These are phyloP conservation scores for Thelonectria blattea DNA, from an alignment of 2,329 filamentous ascomycete genomes.

Conservation along the genomic window DNA sequence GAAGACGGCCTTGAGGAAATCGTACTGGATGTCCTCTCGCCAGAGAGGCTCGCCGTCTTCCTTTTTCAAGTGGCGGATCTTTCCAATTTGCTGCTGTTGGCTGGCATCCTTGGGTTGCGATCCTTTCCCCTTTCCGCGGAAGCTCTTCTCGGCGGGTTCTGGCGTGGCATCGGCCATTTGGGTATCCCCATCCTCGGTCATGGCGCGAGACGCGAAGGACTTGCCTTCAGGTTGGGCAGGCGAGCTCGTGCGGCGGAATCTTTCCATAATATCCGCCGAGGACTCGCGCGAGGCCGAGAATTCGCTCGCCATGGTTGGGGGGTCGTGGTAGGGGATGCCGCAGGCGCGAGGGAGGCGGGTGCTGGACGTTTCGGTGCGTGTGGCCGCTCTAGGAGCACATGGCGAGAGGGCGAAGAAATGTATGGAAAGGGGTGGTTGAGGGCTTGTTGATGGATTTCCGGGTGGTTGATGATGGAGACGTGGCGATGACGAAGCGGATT, in stretches of 20 bases:
- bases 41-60: constrained; percentile 87
- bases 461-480: constrained; percentile 23
- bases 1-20: constrained; percentile 82
- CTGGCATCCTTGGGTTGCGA: constrained; percentile 45
- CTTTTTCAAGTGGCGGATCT: constrained; percentile 86
- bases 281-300: constrained; percentile 49
- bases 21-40: constrained; percentile 87
- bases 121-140: constrained; percentile 44
- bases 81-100: constrained; percentile 57
- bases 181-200: constrained; percentile 56
- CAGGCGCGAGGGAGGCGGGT: constrained; percentile 12
- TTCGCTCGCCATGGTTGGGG: constrained; percentile 44
- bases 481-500: constrained; percentile 23
- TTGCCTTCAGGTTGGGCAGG: constrained; percentile 51
- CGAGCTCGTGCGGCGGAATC: constrained; percentile 51
- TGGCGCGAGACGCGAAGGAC: constrained; percentile 53
- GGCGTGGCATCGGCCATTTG: constrained; percentile 51
- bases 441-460: constrained; percentile 6
- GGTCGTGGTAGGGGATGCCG: constrained; percentile 20
- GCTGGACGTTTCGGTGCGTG: constrained; percentile 1
- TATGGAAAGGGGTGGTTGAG: neutral
- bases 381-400: constrained; percentile 31
- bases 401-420: constrained; percentile 21
- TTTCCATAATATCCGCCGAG: constrained; percentile 48
- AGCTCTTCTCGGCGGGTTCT: constrained; percentile 50